Evolutionary conservation across 495 filamentous ascomycete species (phyloP), one percentile per base, ranked within the genome.

Genomic region (Podospora didyma): DNA sequence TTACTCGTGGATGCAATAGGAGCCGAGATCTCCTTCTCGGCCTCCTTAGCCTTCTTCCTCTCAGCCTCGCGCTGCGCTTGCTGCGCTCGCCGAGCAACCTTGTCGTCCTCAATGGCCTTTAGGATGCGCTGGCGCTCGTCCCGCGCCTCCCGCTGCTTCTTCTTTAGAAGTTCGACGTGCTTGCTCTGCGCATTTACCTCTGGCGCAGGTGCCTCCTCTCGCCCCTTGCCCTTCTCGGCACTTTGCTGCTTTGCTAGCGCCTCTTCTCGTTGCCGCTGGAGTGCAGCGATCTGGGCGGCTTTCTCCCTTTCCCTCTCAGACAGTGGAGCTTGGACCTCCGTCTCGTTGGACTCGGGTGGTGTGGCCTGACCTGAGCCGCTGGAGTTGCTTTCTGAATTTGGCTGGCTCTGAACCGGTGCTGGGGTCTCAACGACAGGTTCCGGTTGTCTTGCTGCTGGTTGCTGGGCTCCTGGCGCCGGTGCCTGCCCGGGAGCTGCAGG

Each of bases 91-190:
- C 89, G 80, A 50, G 83, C 85, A 2, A 72, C 75, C 65, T 85
- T 89, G 69, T 92, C 87, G 60, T 87, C 78, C 49, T 87, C 84
- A 53, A 89, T 83, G 45, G 78, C 77, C 50, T 75, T 77, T 44
- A 86, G 69, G 35, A 89, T 83, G 0, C 86, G 73, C 48, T 79
- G 74, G 19, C 86, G 75, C 62, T 89, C 86, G 46, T 79, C 79
- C 35, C 74, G 68, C 0, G 80, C 83, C 14, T 83, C 81, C n/a
- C 72, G 62, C 57, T 82, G 73, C 41, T 73, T 71, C 51, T 78
- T 78, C 52, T 75, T 73, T 39, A 84, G 67, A 47, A 76, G 61
- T 37, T 77, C 74, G n/a, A 75, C 74, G 57, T 83, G 81, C 45
- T 64, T 69, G 53, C 56, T 56, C 51, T 51, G 59, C 12, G 65